Base-by-base conservation (phyloP, 345 rosid genomes). In the Eucalyptus rudis region DNA sequence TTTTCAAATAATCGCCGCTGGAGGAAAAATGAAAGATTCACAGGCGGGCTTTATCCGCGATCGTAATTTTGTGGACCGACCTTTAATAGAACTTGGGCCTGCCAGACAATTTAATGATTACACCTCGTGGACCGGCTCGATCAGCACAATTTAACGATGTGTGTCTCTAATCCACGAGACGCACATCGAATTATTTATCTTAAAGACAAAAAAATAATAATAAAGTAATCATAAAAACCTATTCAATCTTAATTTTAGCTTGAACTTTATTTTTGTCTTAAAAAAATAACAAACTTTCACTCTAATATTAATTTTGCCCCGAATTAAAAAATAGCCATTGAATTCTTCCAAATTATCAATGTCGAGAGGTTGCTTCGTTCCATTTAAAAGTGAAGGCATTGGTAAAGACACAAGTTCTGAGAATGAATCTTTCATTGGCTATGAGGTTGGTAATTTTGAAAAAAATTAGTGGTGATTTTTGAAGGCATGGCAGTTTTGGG, bases 221-320 rank as follows among this genome's bases (percentile, higher is more conserved):
- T 31, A 66, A 31, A 31, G 5, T n/a, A n/a, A n/a, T 7, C 7
- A 13, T n/a, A 8, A 66, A 31, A 68, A 68, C 9, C 1, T 68
- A 11, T 71, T 71, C 24, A 33, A 17, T 68, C 43, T 22, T 8
- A 33, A 17, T 68, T 33, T 8, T 33, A 8, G 2, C 44, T 17
- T 20, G 12, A 17, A 17, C 1, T 33, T 17, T 17, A 16, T 33
- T 8, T 33, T 33, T 68, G 0, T 8, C 2, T 4, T 15, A 16
- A 68, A 33, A 17, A 33, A 68, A 16, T 68, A 20, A 17, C 24
- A 40, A 33, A 19, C 2, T 68, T 33, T 33, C 0, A 0, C 13
- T 33, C 13, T 68, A 16, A 40, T 31, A 8, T 5, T 33, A 66
- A 64, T n/a, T n/a, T 66, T 66, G 6, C 40, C 10, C 22, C 16